These are phyloP conservation scores for Annona squamosa DNA, from an alignment of 164 flowering plant genomes.

Conservation along the genomic window DNA sequence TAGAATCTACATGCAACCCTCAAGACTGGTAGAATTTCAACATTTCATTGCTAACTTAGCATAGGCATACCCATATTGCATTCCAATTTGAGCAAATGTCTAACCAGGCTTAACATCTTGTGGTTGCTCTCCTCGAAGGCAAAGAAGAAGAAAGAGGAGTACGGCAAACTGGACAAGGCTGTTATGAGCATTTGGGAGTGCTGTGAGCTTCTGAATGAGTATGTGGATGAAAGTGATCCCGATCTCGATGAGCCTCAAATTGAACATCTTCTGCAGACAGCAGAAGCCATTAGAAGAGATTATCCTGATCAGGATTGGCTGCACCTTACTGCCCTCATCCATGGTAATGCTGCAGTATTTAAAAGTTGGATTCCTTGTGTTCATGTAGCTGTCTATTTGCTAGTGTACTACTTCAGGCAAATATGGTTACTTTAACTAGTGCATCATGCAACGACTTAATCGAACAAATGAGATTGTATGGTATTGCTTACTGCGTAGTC, in stretches of 20 bases:
- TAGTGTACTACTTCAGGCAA: no score
- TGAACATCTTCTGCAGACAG: slow-evolving; percentile 34
- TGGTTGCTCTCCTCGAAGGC: slow-evolving; percentile 12
- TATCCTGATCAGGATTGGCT: slow-evolving; percentile 43
- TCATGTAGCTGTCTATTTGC: not conserved
- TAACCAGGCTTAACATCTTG: not conserved
- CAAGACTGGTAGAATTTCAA: not conserved
- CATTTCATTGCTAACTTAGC: not conserved
- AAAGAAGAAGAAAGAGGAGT: slow-evolving; percentile 27
- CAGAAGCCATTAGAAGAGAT: slow-evolving; percentile 38
- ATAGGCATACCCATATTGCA: no score
- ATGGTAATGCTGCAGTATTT: slow-evolving; percentile 20
- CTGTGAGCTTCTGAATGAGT: slow-evolving; percentile 36
- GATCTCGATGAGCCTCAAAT: slow-evolving; percentile 45
- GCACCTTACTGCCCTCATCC: slow-evolving; percentile 41
- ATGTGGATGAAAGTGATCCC: slow-evolving; percentile 39
- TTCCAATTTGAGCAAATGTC: no score
- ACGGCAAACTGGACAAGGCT: slow-evolving; percentile 24
- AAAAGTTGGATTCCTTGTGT: not conserved
- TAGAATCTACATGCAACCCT: not conserved
- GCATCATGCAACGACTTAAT: no score
- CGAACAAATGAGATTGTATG: not conserved
- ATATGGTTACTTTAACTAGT: no score
- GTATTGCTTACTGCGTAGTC: not conserved
- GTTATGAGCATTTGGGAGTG: slow-evolving; percentile 43